A percentile compares a stretch with the other conserved stretches of the same genome.
These are phyloP conservation scores for Sugiyamaella floridensis DNA, from an alignment of 805 yeast genomes.

Conservation along the genomic window DNA sequence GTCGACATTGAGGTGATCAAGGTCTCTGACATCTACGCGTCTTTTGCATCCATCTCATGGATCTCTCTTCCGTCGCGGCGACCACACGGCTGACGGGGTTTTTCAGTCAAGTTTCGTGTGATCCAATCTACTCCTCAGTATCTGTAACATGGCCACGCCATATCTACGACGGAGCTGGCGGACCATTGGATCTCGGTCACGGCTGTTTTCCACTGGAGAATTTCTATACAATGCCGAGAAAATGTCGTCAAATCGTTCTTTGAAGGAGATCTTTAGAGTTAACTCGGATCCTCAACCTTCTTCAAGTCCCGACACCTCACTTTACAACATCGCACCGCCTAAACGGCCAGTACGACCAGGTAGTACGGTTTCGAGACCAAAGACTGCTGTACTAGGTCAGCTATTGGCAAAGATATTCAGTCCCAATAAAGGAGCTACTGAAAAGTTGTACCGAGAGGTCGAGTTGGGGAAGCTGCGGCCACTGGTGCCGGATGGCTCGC, in stretches of 20 bases:
- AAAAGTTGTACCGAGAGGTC: not conserved
- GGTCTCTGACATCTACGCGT: not conserved
- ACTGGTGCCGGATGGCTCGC: not conserved
- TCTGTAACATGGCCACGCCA: too few relatives aligned
- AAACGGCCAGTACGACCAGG: not conserved
- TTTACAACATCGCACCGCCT: not conserved
- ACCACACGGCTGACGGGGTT: too few relatives aligned
- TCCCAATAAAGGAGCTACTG: not conserved
- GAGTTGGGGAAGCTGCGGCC: not conserved
- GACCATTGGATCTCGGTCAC: not conserved
- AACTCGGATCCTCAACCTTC: not conserved
- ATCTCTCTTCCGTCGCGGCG: too few relatives aligned
- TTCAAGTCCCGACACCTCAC: not conserved
- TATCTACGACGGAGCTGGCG: too few relatives aligned
- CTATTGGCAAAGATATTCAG: not conserved
- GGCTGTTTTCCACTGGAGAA: not conserved
- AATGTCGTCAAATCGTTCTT: not conserved
- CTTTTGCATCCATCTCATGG: too few relatives aligned
- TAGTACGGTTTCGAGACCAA: not conserved
- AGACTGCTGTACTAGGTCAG: not conserved
- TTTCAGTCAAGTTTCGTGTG: too few relatives aligned
- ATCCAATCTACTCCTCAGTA: too few relatives aligned
- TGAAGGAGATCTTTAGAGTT: not conserved
- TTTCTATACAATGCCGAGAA: not conserved
- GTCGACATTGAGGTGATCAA: slow-evolving; percentile 3